These are phyloP conservation scores for Tolypocladium amazonense DNA, from an alignment of 2,329 filamentous ascomycete genomes.

Conservation along the genomic window DNA sequence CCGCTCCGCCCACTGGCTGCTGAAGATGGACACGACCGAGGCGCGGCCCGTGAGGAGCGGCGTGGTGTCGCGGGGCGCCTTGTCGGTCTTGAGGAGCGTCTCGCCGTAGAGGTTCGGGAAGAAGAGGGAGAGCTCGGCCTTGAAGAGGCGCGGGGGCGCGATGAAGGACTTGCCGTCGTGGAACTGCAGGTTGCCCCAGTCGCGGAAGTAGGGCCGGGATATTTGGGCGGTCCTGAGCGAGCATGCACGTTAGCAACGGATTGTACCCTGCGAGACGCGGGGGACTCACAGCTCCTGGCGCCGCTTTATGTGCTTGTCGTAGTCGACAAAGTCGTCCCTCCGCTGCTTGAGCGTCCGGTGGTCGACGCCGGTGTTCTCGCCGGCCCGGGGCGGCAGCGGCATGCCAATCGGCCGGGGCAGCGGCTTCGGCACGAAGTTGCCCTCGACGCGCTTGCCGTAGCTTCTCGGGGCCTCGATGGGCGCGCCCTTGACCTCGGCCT, in stretches of 20 bases:
- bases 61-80: conserved; percentile 57
- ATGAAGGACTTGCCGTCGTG: conserved; percentile 90
- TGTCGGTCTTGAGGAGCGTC: conserved; percentile 53
- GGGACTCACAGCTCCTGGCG: conserved; percentile 60
- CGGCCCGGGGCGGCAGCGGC: conserved; percentile 56
- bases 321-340: conserved; percentile 71
- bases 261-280: neutral
- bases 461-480: conserved; percentile 48
- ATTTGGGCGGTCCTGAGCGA: conserved; percentile 57
- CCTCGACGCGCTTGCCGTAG: conserved; percentile 43
- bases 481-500: conserved; percentile 28
- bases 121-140: conserved; percentile 69
- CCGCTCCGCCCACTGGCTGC: conserved; percentile 72
- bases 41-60: conserved; percentile 61
- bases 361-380: conserved; percentile 76
- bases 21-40: conserved; percentile 72
- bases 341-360: conserved; percentile 54
- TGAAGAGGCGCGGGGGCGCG: conserved; percentile 76
- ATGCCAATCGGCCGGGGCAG: conserved; percentile 74
- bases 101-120: conserved; percentile 85
- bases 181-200: conserved; percentile 76
- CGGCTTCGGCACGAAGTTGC: conserved; percentile 46
- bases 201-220: conserved; percentile 84
- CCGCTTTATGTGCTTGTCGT: conserved; percentile 70
- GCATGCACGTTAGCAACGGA: neutral